Base-by-base conservation (phyloP, 2,329 filamentous ascomycete species). In the Plenodomus tracheiphilus region DNA sequence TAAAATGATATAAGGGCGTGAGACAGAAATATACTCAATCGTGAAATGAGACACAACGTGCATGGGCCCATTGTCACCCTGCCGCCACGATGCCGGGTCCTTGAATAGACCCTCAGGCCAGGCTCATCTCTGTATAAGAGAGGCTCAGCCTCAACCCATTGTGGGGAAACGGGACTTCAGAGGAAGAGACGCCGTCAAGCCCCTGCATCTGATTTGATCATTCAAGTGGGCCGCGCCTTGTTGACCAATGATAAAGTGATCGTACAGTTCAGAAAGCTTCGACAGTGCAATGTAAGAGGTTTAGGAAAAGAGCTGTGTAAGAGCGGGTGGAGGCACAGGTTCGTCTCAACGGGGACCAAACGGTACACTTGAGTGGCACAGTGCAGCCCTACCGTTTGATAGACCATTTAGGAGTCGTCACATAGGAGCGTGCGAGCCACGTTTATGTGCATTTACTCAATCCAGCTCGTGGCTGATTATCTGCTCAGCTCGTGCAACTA, bases 91-190 rank as follows among this genome's bases (percentile, higher is more conserved):
- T 43, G 38, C 53, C 51, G 55, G 45, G 52, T 47, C 51, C 41
- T 56, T 48, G 47, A 50, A 53, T 44, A 65, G 62, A 60, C 61
- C 49, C 49, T 62, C 61, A 63, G 47, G 34, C 54, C 51, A 51
- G 52, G 48, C 53, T 58, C 47, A 46, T 52, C 53, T 54, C 51
- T 55, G 51, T 56, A 38, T 35, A 39, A 53, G 25, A 47, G 46
- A 47, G 41, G 56, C 66, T 69, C 66, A 69, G 67, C 62, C 63
- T 63, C 62, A 61, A 43, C 49, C 41, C 53, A 39, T 53, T 51
- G 55, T 54, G 62, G 59, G 59, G 56, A 56, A 63, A 58, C 53
- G 46, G 46, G 39, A 46, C 45, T 38, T 32, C 47, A 39, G 48
- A 35, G 56, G 10, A 46, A 38, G 39, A 41, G 51, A 43, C 46